These are phyloP conservation scores for Nyctanthes arbortristis DNA, from an alignment of 257 asterid genomes.

Conservation along the genomic window DNA sequence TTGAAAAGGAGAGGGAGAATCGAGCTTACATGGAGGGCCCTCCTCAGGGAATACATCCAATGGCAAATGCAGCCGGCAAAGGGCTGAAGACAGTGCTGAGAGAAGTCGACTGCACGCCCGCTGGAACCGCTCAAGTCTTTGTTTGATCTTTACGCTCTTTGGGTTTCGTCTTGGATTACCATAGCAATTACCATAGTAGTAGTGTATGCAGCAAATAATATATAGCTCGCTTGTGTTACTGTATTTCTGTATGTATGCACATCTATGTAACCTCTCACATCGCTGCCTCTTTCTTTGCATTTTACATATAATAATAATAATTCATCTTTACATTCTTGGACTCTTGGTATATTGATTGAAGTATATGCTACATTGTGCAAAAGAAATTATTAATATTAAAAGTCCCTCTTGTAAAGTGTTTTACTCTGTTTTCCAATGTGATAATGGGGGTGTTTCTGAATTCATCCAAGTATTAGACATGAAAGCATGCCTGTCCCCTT, in stretches of 20 bases:
- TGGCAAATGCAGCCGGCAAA: constrained; percentile 69
- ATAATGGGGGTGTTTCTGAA: constrained; percentile 34
- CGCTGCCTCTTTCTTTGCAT: no score
- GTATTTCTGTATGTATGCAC: not conserved
- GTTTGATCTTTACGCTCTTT: constrained; percentile 29
- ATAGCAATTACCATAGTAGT: not conserved
- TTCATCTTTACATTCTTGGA: no score
- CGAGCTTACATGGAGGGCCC: constrained; percentile 60
- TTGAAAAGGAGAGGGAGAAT: constrained; percentile 56
- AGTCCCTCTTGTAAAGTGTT: no score
- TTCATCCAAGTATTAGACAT: constrained; percentile 34
- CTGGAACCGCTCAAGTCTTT: constrained; percentile 35
- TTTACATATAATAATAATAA: no score
- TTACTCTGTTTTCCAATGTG: constrained; percentile 11
- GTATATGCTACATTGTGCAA: no score
- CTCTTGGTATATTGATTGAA: no score
- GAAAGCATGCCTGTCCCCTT: constrained; percentile 42
- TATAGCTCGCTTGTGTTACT: not conserved
- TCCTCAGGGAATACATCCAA: constrained; percentile 65
- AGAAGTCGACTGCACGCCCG: constrained; percentile 66
- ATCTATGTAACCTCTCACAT: not conserved
- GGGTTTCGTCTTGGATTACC: not conserved
- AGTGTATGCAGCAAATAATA: not conserved
- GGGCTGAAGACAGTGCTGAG: constrained; percentile 72
- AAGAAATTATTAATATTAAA: no score